Conservation (phyloP, 2,329 filamentous ascomycete genomes). For the Ophiognomonia clavigignenti-juglandacearum region DNA sequence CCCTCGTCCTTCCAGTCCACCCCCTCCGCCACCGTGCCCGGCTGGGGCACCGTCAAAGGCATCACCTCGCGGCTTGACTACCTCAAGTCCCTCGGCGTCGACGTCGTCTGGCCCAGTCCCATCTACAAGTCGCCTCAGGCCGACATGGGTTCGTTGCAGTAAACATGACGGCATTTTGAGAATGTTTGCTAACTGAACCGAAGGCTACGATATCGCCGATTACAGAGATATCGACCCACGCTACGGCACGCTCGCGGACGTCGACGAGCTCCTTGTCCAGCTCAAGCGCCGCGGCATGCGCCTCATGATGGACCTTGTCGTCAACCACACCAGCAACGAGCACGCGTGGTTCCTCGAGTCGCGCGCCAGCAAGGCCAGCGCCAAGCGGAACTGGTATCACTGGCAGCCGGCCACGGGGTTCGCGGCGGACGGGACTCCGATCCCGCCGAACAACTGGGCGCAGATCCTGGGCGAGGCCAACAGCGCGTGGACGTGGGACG, state of each 20-base stretch:
- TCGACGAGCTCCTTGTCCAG: conserved; percentile 57
- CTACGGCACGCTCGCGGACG: conserved; percentile 64
- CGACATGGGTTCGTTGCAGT: conserved; percentile 69
- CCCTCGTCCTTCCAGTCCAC: conserved; percentile 58
- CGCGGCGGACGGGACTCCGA: conserved; percentile 50
- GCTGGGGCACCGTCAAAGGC: conserved; percentile 51
- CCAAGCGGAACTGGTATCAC: conserved; percentile 59
- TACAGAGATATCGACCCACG: conserved; percentile 61
- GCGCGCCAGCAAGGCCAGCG: conserved; percentile 43
- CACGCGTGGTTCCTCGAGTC: conserved; percentile 56
- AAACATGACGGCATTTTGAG: too few species aligned
- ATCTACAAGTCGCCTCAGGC: conserved; percentile 50
- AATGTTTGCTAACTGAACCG: too few species aligned
- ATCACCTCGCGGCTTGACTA: conserved; percentile 54
- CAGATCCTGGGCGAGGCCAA: conserved; percentile 27
- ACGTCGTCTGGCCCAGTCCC: conserved; percentile 52
- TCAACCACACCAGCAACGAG: conserved; percentile 63
- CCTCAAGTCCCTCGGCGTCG: conserved; percentile 48
- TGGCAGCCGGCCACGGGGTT: conserved; percentile 54
- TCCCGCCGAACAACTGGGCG: conserved; percentile 59
- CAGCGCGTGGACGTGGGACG: conserved; percentile 44
- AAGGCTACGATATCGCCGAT: conserved; percentile 66
- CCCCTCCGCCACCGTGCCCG: conserved; percentile 39
- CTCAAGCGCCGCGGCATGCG: conserved; percentile 62
- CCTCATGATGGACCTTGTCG: conserved; percentile 66